phyloP scores from a whole-genome alignment of 192 early-diverging fungal species.

The Obelidium mucronatum region DNA sequence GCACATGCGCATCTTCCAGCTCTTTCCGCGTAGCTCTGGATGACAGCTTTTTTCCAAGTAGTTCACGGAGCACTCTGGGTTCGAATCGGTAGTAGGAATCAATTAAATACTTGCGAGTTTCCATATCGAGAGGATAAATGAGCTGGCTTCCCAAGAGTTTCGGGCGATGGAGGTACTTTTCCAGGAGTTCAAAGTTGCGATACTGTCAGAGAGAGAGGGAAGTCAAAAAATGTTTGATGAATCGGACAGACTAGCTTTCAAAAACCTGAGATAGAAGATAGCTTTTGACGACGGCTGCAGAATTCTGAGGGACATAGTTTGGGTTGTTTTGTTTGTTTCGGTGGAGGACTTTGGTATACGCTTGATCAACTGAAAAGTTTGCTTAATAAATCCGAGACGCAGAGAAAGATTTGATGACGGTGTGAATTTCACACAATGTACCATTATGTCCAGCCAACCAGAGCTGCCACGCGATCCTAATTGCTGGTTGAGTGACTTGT shows the following conservation, averaged over 20 bases:
- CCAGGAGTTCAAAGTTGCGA: constrained; percentile 57
- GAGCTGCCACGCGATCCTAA: constrained; percentile 22
- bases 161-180: constrained; percentile 52
- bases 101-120: constrained; percentile 45
- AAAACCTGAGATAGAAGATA: constrained; percentile 40
- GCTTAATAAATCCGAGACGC: too few species aligned
- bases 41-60: constrained; percentile 64
- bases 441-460: constrained; percentile 23
- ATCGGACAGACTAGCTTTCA: neutral
- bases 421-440: neutral
- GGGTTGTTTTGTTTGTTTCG: neutral
- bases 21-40: constrained; percentile 53
- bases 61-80: constrained; percentile 32
- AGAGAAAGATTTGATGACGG: too few species aligned
- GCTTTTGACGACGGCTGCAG: constrained; percentile 33
- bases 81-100: constrained; percentile 59
- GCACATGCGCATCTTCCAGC: constrained; percentile 50
- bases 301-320: neutral
- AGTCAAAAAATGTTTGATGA: neutral
- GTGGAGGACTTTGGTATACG: constrained; percentile 18
- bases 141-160: constrained; percentile 45
- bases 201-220: constrained; percentile 37
- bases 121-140: constrained; percentile 45
- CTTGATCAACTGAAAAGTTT: constrained; percentile 41
- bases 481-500: neutral